Conservation (phyloP, 148 eudicot species). For the Polygonum maritimum region DNA sequence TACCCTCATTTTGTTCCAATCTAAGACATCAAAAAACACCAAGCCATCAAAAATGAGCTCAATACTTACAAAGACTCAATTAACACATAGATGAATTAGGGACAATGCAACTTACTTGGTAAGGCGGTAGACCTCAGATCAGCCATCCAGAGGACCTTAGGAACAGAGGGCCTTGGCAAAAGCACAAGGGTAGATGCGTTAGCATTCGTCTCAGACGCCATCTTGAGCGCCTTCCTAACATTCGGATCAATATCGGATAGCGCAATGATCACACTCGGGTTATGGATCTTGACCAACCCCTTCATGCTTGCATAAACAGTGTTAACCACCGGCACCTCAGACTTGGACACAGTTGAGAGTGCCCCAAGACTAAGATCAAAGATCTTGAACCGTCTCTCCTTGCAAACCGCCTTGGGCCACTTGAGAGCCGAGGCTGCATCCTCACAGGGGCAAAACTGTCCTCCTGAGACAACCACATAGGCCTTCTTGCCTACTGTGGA, state of each 20-base stretch:
- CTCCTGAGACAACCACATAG: constrained; percentile 78
- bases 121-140: constrained; percentile 79
- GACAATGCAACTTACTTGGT: constrained; percentile 47
- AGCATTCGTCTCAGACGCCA: constrained; percentile 48
- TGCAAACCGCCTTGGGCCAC: constrained; percentile 77
- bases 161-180: constrained; percentile 55
- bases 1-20: constrained; percentile 80
- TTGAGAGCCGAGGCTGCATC: constrained; percentile 58
- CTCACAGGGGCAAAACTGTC: constrained; percentile 62
- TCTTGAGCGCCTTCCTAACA: constrained; percentile 74
- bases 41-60: background rate
- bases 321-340: constrained; percentile 81
- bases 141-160: constrained; percentile 94
- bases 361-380: constrained; percentile 78
- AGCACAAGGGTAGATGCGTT: constrained; percentile 51
- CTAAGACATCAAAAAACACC: constrained; percentile 24
- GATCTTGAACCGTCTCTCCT: constrained; percentile 81
- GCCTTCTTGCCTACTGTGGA: constrained; percentile 79
- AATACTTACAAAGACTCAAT: background rate
- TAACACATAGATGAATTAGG: background rate
- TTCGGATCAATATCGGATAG: constrained; percentile 55
- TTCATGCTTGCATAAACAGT: constrained; percentile 78
- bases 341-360: constrained; percentile 42
- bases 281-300: constrained; percentile 72
- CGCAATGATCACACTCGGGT: constrained; percentile 68